Evolutionary conservation across 345 rosid species (phyloP).

Genomic region (Draba incana): DNA sequence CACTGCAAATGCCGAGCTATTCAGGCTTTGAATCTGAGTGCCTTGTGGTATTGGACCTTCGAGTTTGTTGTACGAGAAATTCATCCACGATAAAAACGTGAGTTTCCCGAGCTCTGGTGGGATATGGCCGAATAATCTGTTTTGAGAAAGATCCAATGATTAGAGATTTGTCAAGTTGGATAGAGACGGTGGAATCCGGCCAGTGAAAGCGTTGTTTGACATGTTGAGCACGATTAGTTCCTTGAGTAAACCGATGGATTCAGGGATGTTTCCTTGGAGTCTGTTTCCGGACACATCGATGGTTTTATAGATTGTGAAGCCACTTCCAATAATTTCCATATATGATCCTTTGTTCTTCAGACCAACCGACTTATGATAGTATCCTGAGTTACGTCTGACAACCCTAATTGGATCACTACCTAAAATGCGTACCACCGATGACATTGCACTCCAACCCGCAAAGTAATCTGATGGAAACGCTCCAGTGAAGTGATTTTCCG

Average conservation of each 20-base stretch:
- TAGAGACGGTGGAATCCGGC: background rate
- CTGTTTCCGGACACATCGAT: slow-evolving; percentile 14
- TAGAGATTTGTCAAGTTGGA: slow-evolving; percentile 16
- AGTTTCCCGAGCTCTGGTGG: background rate
- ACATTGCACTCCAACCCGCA: slow-evolving; percentile 8
- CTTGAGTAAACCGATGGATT: background rate
- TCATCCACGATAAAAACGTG: slow-evolving; percentile 19
- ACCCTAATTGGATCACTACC: too few relatives aligned
- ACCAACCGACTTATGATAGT: background rate
- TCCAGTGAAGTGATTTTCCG: slow-evolving; percentile 40
- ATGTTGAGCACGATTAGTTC: slow-evolving; percentile 17
- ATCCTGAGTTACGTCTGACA: too few relatives aligned
- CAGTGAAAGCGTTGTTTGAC: slow-evolving; percentile 30
- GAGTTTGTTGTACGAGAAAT: slow-evolving; percentile 32
- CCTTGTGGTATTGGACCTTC: slow-evolving; percentile 32
- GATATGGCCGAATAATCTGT: slow-evolving; percentile 1
- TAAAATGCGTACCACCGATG: background rate
- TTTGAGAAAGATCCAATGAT: slow-evolving; percentile 27
- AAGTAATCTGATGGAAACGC: background rate
- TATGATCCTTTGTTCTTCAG: background rate
- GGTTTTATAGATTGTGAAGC: slow-evolving; percentile 11
- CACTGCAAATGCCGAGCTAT: slow-evolving; percentile 15
- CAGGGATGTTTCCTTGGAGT: slow-evolving; percentile 2
- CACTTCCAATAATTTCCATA: slow-evolving; percentile 3
- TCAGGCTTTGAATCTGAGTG: slow-evolving; percentile 33